Evolutionary conservation across 441 rosid genomes (phyloP), one percentile per base, ranked within the genome.

Genomic region (Sinapis alba): DNA sequence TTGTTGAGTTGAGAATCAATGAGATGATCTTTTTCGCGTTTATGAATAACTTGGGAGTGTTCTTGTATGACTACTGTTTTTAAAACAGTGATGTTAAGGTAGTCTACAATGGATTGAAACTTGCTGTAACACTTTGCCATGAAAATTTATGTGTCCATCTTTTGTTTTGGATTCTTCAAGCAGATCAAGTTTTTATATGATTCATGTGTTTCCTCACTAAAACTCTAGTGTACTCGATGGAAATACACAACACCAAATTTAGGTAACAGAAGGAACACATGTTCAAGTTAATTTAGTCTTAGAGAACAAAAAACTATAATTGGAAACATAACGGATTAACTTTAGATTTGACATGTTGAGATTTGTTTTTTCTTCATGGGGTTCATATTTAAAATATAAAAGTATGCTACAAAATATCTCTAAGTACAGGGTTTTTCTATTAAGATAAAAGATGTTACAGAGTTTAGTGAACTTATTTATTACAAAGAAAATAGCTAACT

Each of bases 31-130:
- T 26, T 26, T 27, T 60, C 21, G 21, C 54, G 1, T 75, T 62
- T 70, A 71, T 59, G 66, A 84, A 87, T 83, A 84, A 86, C 65
- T 72, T 50, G 56, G 56, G 74, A 58, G 69, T 13, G 69, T 13
- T 61, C 60, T 13, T 65, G 71, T 71, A 71, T 63, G 41, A 61
- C 76, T 63, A 47, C 69, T 72, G 21, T 66, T 71, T 32, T 32
- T 8, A 11, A 59, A 72, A 77, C 80, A 61, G 60, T 66, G 73
- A 53, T 60, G 47, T 51, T 69, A 3, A 6, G 53, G 69, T 58
- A 60, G 66, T 78, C 73, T 78, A 27, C 65, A 58, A 43, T 64
- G 72, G 51, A 64, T 26, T 12, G 13, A 76, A 63, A 63, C 76
- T 77, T 58, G 36, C 8, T 65, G 76, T 72, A 34, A 65, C 62